These are phyloP conservation scores for Nakazawaea ambrosiae DNA, from an alignment of 805 yeast species.

Conservation along the genomic window DNA sequence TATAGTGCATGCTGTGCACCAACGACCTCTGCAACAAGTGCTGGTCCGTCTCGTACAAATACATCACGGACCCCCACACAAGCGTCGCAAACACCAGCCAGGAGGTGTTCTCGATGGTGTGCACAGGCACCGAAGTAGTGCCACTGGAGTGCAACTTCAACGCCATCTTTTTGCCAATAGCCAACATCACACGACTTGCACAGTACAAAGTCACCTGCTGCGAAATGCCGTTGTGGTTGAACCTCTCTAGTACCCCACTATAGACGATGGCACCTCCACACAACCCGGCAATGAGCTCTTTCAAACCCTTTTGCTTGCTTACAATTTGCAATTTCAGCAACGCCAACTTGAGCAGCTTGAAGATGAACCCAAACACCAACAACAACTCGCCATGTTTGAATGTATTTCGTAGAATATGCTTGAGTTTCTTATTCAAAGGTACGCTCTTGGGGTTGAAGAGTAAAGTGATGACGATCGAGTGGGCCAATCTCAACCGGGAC, in stretches of 20 bases:
- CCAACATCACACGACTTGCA: constrained; percentile 60
- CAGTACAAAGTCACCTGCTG: constrained; percentile 73
- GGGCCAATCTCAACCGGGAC: constrained; percentile 9
- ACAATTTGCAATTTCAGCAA: background rate
- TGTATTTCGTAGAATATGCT: background rate
- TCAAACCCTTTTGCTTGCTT: background rate
- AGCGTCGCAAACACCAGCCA: constrained; percentile 61
- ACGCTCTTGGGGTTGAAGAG: constrained; percentile 1
- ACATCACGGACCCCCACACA: constrained; percentile 72
- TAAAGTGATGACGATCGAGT: constrained; percentile 5
- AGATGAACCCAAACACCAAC: constrained; percentile 4
- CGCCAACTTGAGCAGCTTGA: constrained; percentile 1
- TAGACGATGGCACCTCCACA: constrained; percentile 7
- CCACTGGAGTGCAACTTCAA: constrained; percentile 13
- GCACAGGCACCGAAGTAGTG: constrained; percentile 6
- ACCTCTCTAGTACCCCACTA: constrained; percentile 3
- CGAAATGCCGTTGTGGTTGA: constrained; percentile 33
- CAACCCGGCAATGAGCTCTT: constrained; percentile 4
- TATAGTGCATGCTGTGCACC: constrained; percentile 63
- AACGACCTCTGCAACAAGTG: constrained; percentile 56
- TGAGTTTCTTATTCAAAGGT: constrained; percentile 2
- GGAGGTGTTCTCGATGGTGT: constrained; percentile 22
- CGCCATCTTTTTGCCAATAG: constrained; percentile 45
- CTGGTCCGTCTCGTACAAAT: constrained; percentile 57
- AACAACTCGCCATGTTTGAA: constrained; percentile 10